A percentile compares a stretch with the other conserved stretches of the same genome.
Conservation (phyloP, 768 basidiomycete genomes). For the Lactarius vividus region DNA sequence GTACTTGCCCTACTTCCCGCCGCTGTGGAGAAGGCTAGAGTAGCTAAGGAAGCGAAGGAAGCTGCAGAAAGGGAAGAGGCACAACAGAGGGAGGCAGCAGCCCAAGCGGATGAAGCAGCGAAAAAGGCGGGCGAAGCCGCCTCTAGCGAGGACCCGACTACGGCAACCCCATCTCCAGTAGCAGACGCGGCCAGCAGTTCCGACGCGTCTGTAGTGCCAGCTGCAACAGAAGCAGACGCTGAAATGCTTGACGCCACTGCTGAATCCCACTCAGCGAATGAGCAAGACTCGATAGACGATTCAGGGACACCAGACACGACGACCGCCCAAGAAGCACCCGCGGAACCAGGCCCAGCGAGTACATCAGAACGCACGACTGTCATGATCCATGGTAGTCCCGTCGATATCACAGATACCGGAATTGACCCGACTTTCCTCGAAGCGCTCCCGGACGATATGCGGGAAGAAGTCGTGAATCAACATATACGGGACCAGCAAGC, state of each 20-base stretch:
- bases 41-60: conserved; percentile 38
- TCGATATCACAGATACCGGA: conserved; percentile 98
- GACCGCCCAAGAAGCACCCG: conserved; percentile 25
- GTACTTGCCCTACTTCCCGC: conserved; percentile 74
- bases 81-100: conserved; percentile 38
- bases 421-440: conserved; percentile 98
- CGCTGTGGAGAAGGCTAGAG: conserved; percentile 61
- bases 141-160: conserved; percentile 28
- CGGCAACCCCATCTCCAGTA: conserved; percentile 17
- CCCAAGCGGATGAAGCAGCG: conserved; percentile 39
- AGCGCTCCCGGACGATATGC: conserved; percentile 97
- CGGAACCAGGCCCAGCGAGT: conserved; percentile 36
- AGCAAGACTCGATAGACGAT: conserved; percentile 16
- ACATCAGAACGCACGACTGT: conserved; percentile 74
- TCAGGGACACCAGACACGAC: conserved; percentile 18
- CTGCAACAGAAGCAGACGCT: conserved; percentile 41
- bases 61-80: conserved; percentile 52
- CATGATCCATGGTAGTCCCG: conserved; percentile 84
- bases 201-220: conserved; percentile 37
- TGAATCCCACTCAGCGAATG: conserved; percentile 15
- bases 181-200: conserved; percentile 31
- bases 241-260: conserved; percentile 48
- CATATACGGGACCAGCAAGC: conserved; percentile 91
- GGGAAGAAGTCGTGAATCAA: conserved; percentile 96
- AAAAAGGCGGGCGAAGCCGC: conserved; percentile 35